These are phyloP conservation scores for Zangia roseola DNA, from an alignment of 768 basidiomycete genomes.

Conservation along the genomic window DNA sequence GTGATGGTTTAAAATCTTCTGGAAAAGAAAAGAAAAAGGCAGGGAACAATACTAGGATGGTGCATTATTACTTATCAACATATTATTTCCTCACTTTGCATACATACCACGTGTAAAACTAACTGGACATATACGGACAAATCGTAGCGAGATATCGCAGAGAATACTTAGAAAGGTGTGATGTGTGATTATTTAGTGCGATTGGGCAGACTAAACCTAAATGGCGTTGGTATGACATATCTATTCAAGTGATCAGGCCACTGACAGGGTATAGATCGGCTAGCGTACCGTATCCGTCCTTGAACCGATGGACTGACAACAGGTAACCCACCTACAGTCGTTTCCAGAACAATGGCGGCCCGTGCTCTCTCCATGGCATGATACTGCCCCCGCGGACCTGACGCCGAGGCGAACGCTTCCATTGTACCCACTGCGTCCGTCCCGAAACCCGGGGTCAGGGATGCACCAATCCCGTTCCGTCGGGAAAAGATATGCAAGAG, in stretches of 20 bases:
- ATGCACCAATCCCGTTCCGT: background rate
- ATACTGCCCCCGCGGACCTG: too few relatives aligned
- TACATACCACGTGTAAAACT: constrained; percentile 8
- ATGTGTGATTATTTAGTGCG: too few relatives aligned
- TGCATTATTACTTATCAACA: constrained; percentile 15
- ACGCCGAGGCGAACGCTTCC: too few relatives aligned
- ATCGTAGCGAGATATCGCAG: background rate
- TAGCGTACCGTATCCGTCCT: constrained; percentile 12
- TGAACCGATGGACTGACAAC: constrained; percentile 6
- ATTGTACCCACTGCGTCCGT: too few relatives aligned
- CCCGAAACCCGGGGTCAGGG: too few relatives aligned
- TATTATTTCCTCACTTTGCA: constrained; percentile 9
- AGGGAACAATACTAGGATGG: background rate
- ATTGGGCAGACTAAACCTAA: background rate
- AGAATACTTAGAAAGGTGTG: too few relatives aligned
- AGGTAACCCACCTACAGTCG: background rate
- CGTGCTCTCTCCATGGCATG: constrained; percentile 4
- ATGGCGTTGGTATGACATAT: background rate
- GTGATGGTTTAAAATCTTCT: too few relatives aligned
- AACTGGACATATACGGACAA: background rate
- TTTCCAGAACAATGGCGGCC: constrained; percentile 3
- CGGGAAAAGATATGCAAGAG: constrained; percentile 8
- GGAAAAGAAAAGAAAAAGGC: too few relatives aligned
- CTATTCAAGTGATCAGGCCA: background rate
- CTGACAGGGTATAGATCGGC: background rate